Conservation (phyloP, 1,139 yeast species). For the Blastobotrys serpentis region DNA sequence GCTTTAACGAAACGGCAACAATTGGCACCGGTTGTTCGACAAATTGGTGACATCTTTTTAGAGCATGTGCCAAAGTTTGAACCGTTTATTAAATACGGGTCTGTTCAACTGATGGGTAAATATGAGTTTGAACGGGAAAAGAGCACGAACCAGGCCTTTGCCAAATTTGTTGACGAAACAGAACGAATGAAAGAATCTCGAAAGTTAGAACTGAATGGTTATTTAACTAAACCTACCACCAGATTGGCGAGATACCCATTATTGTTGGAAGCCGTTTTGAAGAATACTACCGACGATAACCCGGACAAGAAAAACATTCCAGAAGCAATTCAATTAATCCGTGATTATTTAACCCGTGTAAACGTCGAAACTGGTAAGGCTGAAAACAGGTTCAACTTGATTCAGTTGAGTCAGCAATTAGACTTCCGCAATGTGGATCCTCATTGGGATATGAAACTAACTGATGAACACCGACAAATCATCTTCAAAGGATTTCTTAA, state of each 20-base stretch:
- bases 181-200: constrained; percentile 86
- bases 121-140: constrained; percentile 95
- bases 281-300: constrained; percentile 71
- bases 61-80: constrained; percentile 85
- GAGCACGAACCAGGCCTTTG: constrained; percentile 83
- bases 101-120: constrained; percentile 94
- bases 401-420: constrained; percentile 76
- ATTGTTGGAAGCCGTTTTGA: constrained; percentile 76
- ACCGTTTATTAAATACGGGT: constrained; percentile 89
- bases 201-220: constrained; percentile 88
- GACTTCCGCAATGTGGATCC: constrained; percentile 83
- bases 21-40: constrained; percentile 77
- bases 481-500: constrained; percentile 75
- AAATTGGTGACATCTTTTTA: constrained; percentile 82
- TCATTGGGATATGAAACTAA: constrained; percentile 77
- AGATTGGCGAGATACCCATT: constrained; percentile 94
- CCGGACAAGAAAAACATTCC: constrained; percentile 72
- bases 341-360: constrained; percentile 73
- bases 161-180: constrained; percentile 88
- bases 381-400: constrained; percentile 86
- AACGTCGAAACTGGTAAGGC: constrained; percentile 93
- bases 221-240: constrained; percentile 91
- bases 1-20: constrained; percentile 88
- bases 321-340: constrained; percentile 73
- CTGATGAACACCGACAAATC: constrained; percentile 76